Evolutionary conservation across 1,139 yeast genomes (phyloP).

Genomic region (Geotrichum cucujoidarum): DNA sequence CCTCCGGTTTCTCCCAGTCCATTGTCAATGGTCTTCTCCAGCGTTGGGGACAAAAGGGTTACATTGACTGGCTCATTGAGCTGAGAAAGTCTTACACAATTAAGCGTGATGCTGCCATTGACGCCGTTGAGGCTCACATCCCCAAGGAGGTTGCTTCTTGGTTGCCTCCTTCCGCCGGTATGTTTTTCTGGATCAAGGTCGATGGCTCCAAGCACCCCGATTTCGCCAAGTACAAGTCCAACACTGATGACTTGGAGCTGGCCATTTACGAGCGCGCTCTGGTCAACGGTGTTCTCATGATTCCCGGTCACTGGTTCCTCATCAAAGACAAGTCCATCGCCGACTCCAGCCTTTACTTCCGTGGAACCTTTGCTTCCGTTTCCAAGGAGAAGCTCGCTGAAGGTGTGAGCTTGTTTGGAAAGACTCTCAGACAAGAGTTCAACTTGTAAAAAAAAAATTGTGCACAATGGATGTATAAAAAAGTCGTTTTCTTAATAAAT

Average conservation of each 20-base stretch:
- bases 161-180: slow-evolving; percentile 72
- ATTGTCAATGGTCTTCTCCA: slow-evolving; percentile 57
- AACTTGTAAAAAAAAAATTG: slow-evolving; percentile 9
- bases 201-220: slow-evolving; percentile 80
- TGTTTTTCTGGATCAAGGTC: slow-evolving; percentile 77
- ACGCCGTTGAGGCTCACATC: slow-evolving; percentile 55
- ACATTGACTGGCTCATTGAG: slow-evolving; percentile 84
- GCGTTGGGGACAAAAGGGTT: slow-evolving; percentile 72
- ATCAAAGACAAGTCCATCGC: slow-evolving; percentile 44
- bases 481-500: too few species aligned
- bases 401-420: slow-evolving; percentile 65
- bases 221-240: slow-evolving; percentile 50
- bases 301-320: slow-evolving; percentile 90
- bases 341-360: slow-evolving; percentile 53
- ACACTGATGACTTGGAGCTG: slow-evolving; percentile 58
- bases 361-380: slow-evolving; percentile 90
- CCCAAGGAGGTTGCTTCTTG: slow-evolving; percentile 53
- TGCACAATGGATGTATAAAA: too few species aligned
- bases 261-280: slow-evolving; percentile 62
- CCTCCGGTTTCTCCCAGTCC: slow-evolving; percentile 78
- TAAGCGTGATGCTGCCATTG: slow-evolving; percentile 74
- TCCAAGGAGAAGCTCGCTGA: slow-evolving; percentile 53
- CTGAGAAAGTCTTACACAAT: slow-evolving; percentile 75
- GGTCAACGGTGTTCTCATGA: slow-evolving; percentile 63
- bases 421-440: slow-evolving; percentile 44